Evolutionary conservation across 2,329 filamentous ascomycete genomes (phyloP), one percentile per base, ranked within the genome.

Genomic region (Colletotrichum phormii): DNA sequence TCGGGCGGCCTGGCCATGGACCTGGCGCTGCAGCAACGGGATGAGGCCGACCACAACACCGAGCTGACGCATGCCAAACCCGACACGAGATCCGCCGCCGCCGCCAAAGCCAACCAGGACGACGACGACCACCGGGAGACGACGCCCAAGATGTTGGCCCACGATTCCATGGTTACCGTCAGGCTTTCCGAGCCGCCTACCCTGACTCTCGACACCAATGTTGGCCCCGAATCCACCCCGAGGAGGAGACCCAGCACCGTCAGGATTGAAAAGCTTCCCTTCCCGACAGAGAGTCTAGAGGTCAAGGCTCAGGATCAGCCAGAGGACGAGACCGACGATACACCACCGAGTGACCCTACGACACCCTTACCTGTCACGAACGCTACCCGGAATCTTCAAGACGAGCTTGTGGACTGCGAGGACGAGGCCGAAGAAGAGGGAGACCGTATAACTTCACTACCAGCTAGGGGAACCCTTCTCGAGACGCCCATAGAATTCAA

Each of bases 101-200:
- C 7, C 31, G 31, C 37, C 13, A 42, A 42, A 11, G 37, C 37
- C 37, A 18, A 42, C 37, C 37, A 18, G 18, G 60, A 46, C 61
- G 57, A 72, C 49, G 33, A 42, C 49, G n/a, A 66, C 49, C 57
- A 33, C 67, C 64, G 49, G 61, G 71, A 61, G 22, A 75, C 18
- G 42, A 49, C 75, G 37, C 67, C 73, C 53, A 75, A 75, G 60
- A 76, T 76, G 74, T 18, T 64, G 59, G 66, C 79, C 35, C 88
- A 89, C 80, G 92, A 94, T 82, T 95, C 93, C 24, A 92, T 95
- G 91, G 92, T 95, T 58, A 95, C 93, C 8, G 93, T 95, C 57
- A 89, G 92, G 67, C 86, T 95, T 61, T 94, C 93, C 24, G 92
- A 94, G 79, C 85, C 87, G 71, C 81, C 89, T 77, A 78, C 86